A percentile compares a stretch with the other conserved stretches of the same genome.
phyloP scores from a whole-genome alignment of 1,284 basidiomycete genomes.

The Trichosporon sp. region DNA sequence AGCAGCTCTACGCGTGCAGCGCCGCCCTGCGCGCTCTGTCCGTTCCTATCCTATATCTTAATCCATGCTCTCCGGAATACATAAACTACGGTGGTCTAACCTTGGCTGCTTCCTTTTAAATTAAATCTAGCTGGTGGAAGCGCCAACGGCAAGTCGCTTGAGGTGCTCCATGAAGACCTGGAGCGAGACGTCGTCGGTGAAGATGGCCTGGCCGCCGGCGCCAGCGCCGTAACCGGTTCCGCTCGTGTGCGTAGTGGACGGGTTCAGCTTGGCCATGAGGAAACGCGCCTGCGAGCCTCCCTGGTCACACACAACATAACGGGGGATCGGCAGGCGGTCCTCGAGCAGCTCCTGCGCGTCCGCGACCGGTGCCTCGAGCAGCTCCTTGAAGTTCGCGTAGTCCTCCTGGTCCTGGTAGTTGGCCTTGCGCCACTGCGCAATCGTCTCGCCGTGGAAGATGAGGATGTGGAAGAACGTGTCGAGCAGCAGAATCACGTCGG shows the following conservation, averaged over 20 bases:
- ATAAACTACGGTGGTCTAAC: constrained; percentile 6
- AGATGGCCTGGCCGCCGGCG: constrained; percentile 82
- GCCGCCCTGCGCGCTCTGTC: no score
- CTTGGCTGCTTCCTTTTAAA: not conserved
- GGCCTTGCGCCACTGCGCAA: constrained; percentile 98
- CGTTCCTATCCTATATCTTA: not conserved
- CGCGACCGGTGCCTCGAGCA: constrained; percentile 73
- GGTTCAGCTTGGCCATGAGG: constrained; percentile 92
- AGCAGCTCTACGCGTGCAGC: no score
- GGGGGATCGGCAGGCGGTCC: constrained; percentile 93
- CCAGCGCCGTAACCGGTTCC: constrained; percentile 70
- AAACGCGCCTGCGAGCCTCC: constrained; percentile 97
- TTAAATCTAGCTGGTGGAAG: constrained; percentile 40
- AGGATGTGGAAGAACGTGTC: constrained; percentile 99
- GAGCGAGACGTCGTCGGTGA: constrained; percentile 97
- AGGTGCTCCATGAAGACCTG: constrained; percentile 96
- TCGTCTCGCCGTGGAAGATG: constrained; percentile 97
- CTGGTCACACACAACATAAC: constrained; percentile 97
- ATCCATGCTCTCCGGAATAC: constrained; percentile 3
- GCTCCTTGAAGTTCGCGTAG: constrained; percentile 96
- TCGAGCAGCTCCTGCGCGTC: constrained; percentile 82
- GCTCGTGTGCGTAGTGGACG: constrained; percentile 95
- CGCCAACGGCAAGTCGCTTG: constrained; percentile 63
- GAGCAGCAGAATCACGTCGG: constrained; percentile 93
- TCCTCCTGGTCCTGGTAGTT: constrained; percentile 99